Evolutionary conservation across 495 filamentous ascomycete genomes (phyloP).

Genomic region (Chaetomidium leptoderma): DNA sequence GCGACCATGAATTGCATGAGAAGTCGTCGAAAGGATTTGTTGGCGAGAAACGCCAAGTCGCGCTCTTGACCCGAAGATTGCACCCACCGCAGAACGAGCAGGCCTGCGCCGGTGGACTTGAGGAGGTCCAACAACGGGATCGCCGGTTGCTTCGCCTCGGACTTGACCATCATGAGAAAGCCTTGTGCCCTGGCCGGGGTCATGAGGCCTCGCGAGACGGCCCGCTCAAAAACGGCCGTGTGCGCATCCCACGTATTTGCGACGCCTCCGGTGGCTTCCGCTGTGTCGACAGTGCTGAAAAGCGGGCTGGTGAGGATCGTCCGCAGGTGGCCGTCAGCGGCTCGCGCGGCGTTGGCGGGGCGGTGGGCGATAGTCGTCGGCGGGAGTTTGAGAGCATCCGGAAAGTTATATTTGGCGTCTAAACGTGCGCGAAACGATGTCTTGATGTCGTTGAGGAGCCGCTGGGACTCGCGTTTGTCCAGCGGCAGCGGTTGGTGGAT

Average conservation of each 20-base stretch:
- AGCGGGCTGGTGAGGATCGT: constrained; percentile 70
- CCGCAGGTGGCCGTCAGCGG: constrained; percentile 55
- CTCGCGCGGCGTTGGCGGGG: constrained; percentile 13
- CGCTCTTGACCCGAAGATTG: constrained; percentile 45
- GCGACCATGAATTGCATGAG: constrained; percentile 49
- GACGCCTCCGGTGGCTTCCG: background rate
- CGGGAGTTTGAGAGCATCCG: constrained; percentile 22
- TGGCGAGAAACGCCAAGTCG: constrained; percentile 32
- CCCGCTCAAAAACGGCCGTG: constrained; percentile 36
- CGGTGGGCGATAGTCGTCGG: background rate
- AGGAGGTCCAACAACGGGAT: constrained; percentile 28
- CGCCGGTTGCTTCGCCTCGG: constrained; percentile 26
- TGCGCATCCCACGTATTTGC: constrained; percentile 1
- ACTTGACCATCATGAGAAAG: constrained; percentile 34
- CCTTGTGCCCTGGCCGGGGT: constrained; percentile 38
- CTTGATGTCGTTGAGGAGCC: constrained; percentile 65
- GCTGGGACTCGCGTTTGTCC: constrained; percentile 58
- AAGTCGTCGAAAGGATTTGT: constrained; percentile 28
- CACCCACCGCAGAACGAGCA: constrained; percentile 48
- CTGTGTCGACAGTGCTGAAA: constrained; percentile 29
- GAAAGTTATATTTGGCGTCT: constrained; percentile 61
- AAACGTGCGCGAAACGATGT: constrained; percentile 72
- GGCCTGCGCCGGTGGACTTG: constrained; percentile 38
- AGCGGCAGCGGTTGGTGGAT: constrained; percentile 70
- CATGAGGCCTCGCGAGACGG: constrained; percentile 45